Conservation (phyloP, 2,329 filamentous ascomycete species). For the Botrytis paeoniae region DNA sequence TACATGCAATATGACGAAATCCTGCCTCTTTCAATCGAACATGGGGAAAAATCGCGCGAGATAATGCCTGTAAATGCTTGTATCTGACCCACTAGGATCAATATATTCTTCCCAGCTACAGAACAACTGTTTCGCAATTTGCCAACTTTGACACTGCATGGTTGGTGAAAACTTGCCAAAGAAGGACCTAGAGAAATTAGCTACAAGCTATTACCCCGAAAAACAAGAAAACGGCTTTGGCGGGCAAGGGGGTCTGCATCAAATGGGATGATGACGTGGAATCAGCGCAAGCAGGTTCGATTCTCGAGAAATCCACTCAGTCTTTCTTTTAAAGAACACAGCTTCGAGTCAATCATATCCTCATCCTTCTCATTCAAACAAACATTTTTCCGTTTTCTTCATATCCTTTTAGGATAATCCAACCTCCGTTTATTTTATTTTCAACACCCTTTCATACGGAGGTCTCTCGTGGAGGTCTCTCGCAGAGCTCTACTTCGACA, state of each 20-base stretch:
- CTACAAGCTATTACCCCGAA: conserved; percentile 4
- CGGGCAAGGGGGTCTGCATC: background rate
- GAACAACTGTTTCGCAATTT: conserved; percentile 10
- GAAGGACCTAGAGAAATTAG: conserved; percentile 1
- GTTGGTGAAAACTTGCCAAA: conserved; percentile 4
- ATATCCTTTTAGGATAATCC: background rate
- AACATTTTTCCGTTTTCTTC: background rate
- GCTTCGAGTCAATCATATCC: conserved; percentile 5
- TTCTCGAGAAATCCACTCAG: conserved; percentile 1
- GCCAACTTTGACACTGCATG: conserved; percentile 12
- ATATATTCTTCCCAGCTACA: conserved; percentile 10
- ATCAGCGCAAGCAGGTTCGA: conserved; percentile 9
- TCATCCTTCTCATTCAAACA: background rate
- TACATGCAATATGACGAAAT: conserved; percentile 19
- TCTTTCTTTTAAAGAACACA: conserved; percentile 20
- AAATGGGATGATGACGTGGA: conserved; percentile 16
- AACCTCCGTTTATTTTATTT: background rate
- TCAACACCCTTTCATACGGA: background rate
- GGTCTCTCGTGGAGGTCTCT: no score
- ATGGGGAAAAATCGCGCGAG: background rate
- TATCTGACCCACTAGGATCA: conserved; percentile 5
- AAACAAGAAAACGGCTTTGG: conserved; percentile 13
- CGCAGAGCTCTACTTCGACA: background rate
- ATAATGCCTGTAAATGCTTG: conserved; percentile 3
- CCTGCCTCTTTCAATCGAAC: background rate